phyloP scores from a whole-genome alignment of 257 asterid species.

The Solanum ossicruentum region DNA sequence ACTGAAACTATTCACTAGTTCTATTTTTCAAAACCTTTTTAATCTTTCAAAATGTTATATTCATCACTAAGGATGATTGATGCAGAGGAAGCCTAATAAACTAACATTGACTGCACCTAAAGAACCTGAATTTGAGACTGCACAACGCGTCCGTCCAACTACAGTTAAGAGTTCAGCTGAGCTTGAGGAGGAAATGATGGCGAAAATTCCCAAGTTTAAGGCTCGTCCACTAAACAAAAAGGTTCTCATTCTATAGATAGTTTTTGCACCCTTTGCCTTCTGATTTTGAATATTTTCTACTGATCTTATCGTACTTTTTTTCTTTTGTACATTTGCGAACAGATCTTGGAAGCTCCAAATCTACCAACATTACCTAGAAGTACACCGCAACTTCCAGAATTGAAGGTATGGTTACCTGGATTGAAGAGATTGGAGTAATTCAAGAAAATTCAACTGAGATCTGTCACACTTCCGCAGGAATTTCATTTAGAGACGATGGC shows the following conservation, averaged over 20 bases:
- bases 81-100: slow-evolving; percentile 49
- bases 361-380: slow-evolving; percentile 57
- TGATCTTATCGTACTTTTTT: not conserved
- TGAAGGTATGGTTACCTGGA: slow-evolving; percentile 40
- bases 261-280: not conserved
- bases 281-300: not conserved
- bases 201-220: slow-evolving; percentile 82
- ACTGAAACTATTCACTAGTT: not conserved
- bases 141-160: slow-evolving; percentile 67
- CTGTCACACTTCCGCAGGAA: slow-evolving; percentile 40
- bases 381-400: slow-evolving; percentile 69
- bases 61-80: slow-evolving; percentile 8
- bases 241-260: slow-evolving; percentile 18
- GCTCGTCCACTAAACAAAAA: slow-evolving; percentile 83
- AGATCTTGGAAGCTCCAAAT: slow-evolving; percentile 65
- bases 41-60: not conserved
- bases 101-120: slow-evolving; percentile 83
- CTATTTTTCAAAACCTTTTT: not conserved
- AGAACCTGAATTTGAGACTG: slow-evolving; percentile 84
- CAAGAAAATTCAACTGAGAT: not conserved
- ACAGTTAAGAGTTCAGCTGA: slow-evolving; percentile 81
- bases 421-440: not conserved
- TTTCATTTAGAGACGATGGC: slow-evolving; percentile 87
- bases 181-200: slow-evolving; percentile 88
- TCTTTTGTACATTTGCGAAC: not conserved